Conservation (phyloP, 1,139 yeast species). For the Candida labiduridarum region DNA sequence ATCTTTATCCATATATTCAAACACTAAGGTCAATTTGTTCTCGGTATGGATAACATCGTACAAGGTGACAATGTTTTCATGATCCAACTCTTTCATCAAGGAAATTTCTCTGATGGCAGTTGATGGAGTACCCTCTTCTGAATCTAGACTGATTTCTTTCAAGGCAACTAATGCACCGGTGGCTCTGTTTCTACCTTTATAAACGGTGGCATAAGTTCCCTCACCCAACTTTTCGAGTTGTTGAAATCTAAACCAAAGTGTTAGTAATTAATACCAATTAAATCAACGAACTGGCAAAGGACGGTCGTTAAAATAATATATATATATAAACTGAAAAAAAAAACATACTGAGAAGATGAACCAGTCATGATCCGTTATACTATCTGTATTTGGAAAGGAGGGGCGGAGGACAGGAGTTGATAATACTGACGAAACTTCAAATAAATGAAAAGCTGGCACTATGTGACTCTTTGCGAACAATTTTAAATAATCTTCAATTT, state of each 20-base stretch:
- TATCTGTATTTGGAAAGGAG: not conserved
- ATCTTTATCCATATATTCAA: conserved; percentile 93
- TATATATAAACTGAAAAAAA: no score
- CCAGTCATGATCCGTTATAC: conserved; percentile 21
- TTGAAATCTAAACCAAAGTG: conserved; percentile 37
- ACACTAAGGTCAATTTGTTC: conserved; percentile 89
- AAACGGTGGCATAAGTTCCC: conserved; percentile 98
- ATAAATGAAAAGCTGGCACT: not conserved
- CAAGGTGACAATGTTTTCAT: conserved; percentile 88
- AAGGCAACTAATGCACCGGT: conserved; percentile 93
- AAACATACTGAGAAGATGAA: conserved; percentile 37
- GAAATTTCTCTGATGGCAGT: conserved; percentile 97
- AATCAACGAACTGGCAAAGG: no score
- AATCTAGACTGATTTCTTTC: conserved; percentile 90
- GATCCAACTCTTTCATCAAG: conserved; percentile 92
- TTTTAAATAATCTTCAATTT: not conserved
- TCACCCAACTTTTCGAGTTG: conserved; percentile 91
- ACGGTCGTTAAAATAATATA: no score
- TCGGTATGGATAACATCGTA: conserved; percentile 97
- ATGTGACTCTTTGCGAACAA: no score
- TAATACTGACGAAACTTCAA: not conserved
- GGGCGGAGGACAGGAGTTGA: not conserved
- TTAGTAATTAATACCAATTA: conserved; percentile 3
- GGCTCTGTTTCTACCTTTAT: conserved; percentile 89
- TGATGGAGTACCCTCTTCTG: conserved; percentile 98